Conservation (phyloP, 1,284 basidiomycete genomes). For the Fomitiporia mediterranea region DNA sequence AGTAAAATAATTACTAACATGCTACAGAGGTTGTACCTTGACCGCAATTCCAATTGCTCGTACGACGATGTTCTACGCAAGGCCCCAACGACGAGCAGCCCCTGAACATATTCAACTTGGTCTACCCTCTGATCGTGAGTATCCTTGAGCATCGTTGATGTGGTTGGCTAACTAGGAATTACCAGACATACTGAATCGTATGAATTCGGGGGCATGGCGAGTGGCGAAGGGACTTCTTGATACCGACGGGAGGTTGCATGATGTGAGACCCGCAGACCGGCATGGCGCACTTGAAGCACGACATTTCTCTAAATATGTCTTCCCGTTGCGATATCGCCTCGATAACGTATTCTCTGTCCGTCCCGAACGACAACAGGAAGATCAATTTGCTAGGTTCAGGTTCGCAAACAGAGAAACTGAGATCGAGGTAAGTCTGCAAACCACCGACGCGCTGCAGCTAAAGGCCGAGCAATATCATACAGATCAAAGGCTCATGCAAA, state of each 20-base stretch:
- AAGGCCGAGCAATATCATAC: slow-evolving; percentile 1
- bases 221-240: slow-evolving; percentile 8
- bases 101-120: slow-evolving; percentile 51
- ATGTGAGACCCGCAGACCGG: slow-evolving; percentile 12
- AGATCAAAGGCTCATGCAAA: slow-evolving; percentile 48
- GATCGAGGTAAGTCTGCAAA: slow-evolving; percentile 50
- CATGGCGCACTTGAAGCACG: slow-evolving; percentile 34
- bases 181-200: slow-evolving; percentile 60
- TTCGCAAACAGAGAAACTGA: slow-evolving; percentile 64
- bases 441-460: neutral
- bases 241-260: neutral
- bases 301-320: slow-evolving; percentile 77
- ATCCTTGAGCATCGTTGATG: neutral
- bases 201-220: slow-evolving; percentile 26
- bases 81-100: slow-evolving; percentile 46
- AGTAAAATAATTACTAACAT: neutral
- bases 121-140: slow-evolving; percentile 62
- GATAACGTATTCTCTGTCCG: slow-evolving; percentile 47
- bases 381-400: slow-evolving; percentile 27
- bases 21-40: slow-evolving; percentile 28
- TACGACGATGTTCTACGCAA: slow-evolving; percentile 62
- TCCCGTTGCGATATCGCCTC: slow-evolving; percentile 73
- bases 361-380: slow-evolving; percentile 20
- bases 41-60: slow-evolving; percentile 55
- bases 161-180: neutral